Percentiles rank a stretch among this genome's conserved stretches.
Conservation (phyloP, 352 stramenopile genomes). For the Globisporangium parvum region DNA sequence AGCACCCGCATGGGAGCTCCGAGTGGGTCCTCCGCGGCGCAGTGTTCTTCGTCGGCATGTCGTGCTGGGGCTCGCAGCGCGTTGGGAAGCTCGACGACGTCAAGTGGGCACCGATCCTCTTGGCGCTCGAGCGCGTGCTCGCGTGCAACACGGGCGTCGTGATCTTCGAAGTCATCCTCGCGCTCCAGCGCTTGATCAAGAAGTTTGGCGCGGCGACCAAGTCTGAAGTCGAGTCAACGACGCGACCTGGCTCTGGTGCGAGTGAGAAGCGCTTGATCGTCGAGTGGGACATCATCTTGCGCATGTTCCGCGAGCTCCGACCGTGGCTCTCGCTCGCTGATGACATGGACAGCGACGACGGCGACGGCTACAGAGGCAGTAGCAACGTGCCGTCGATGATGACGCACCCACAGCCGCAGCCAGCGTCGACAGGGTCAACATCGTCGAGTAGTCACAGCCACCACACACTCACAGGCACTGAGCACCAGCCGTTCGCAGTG, state of each 20-base stretch:
- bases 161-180: slow-evolving; percentile 85
- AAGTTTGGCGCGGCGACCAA: slow-evolving; percentile 59
- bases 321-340: slow-evolving; percentile 63
- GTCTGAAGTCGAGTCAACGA: slow-evolving; percentile 7
- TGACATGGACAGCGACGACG: slow-evolving; percentile 22
- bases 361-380: slow-evolving; percentile 8
- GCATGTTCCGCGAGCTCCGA: slow-evolving; percentile 57
- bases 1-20: slow-evolving; percentile 48
- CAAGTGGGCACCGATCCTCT: slow-evolving; percentile 64
- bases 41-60: slow-evolving; percentile 88
- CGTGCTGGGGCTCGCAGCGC: slow-evolving; percentile 81
- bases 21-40: slow-evolving; percentile 75
- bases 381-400: slow-evolving; percentile 20
- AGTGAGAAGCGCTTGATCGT: slow-evolving; percentile 40
- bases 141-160: slow-evolving; percentile 70
- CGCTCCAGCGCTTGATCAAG: slow-evolving; percentile 80
- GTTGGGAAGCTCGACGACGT: slow-evolving; percentile 67
- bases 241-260: not conserved
- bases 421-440: not conserved
- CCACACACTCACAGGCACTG: not conserved
- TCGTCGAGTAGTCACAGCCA: slow-evolving; percentile 4
- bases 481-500: slow-evolving; percentile 24
- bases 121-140: slow-evolving; percentile 56
- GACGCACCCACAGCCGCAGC: slow-evolving; percentile 9
- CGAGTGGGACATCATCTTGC: slow-evolving; percentile 84